Evolutionary conservation across 2,329 filamentous ascomycete species (phyloP), one percentile per base, ranked within the genome.

Genomic region (Fusarium keratoplasticum): DNA sequence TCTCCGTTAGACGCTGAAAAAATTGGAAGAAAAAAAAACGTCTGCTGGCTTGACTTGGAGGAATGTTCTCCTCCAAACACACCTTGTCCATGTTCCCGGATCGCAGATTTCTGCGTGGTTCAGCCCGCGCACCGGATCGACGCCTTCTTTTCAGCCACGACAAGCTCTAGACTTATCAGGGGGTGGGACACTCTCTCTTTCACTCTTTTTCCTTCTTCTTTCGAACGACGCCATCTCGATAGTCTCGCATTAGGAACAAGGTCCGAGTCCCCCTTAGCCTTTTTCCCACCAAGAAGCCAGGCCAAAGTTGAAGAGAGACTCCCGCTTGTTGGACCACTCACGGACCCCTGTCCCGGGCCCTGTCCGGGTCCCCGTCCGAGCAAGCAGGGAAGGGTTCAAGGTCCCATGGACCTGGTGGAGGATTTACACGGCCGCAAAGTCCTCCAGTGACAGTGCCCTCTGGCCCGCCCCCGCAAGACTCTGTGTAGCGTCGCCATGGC

Each of bases 401-500:
- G 71, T 59, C 60, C 55, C 35, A 52, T 52, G 25, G 47, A 52
- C 47, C 47, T 2, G 47, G 47, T 52, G 44, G 55, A 61, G 70
- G 35, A 35, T 38, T 27, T 69, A 42, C 70, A 66, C 55, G 60
- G 63, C 29, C 40, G 18, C 25, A 54, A 62, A 55, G 52, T 67
- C 70, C 72, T 60, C 66, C 44, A 40, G 58, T 73, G 59, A 64
- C 70, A 58, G 58, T 38, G 25, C 44, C 58, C 66, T 63, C 75
- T 77, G 75, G 76, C 72, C 76, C 76, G 70, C 76, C 76, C 76
- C 76, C 76, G 76, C 77, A 78, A 77, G 75, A 18, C 71, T 25
- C 22, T 25, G 62, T 40, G 64, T 69, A 63, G 70, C 70, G 60
- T 67, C 54, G 59, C 59, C 20, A 72, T 73, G 73, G 71, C 73